Base-by-base conservation (phyloP, 345 rosid species). In the Camelina laxa region DNA sequence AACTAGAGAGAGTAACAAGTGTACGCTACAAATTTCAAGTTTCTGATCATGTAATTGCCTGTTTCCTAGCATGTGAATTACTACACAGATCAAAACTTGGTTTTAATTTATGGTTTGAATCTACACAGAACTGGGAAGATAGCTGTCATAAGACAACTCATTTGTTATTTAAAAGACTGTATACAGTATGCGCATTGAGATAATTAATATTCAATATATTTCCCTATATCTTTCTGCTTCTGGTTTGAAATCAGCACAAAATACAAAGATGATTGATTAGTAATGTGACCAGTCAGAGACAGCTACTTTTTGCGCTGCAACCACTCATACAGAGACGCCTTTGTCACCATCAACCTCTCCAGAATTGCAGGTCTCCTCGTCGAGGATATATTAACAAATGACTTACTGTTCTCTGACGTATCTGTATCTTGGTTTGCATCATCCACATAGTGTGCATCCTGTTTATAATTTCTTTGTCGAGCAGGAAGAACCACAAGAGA, bases 291-390 rank as follows among this genome's bases (percentile, higher is more conserved):
- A 64, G 59, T 55, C 21, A 69, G 48, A 35, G 56, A 62, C 72
- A 72, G 48, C 60, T 33, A 58, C 73, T 83, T 78, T 83, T 74
- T 83, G 80, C 78, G 77, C 67, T 60, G 88, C 72, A 95, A 65
- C 97, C 97, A 91, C 24, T 27, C 60, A 51, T 66, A 82, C 80
- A 90, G 70, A 11, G 97, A 95, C 63, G 80, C 82, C 80, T 80
- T 86, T 31, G 90, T 83, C 45, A 95, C 87, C 84, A 84, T 86
- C 70, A 95, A 70, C 82, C 92, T 81, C 70, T 80, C 86, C 31
- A 82, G 80, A 67, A 70, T 79, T 21, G 70, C 79, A 21, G 96
- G 98, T 65, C 98, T 85, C 79, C 97, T 81, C 0, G 92, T 70
- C 66, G 89, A 72, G 58, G 85, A 81, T 75, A 69, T 77, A 33